Evolutionary conservation across 192 early-diverging fungal species (phyloP).

Genomic region (Helicostylum pulchrum): DNA sequence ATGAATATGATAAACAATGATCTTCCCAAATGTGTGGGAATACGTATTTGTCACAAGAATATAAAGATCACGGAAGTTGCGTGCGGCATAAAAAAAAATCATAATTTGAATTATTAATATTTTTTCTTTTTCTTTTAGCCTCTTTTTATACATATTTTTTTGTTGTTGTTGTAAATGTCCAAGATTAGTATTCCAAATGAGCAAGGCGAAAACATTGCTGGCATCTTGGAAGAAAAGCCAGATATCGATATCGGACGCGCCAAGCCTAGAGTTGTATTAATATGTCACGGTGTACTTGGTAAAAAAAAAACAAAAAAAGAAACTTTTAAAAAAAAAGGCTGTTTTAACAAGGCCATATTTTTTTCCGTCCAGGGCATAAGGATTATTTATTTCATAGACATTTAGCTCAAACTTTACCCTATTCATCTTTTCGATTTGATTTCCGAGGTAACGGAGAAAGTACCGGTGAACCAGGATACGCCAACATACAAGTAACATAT

Average conservation of each 20-base stretch:
- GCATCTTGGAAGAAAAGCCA: conserved; percentile 11
- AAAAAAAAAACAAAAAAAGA: not conserved
- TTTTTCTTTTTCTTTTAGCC: not conserved
- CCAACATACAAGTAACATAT: conserved; percentile 25
- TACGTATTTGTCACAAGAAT: not conserved
- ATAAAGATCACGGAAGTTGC: too few relatives aligned
- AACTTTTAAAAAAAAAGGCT: not conserved
- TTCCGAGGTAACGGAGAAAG: conserved; percentile 41
- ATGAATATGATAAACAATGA: too few relatives aligned
- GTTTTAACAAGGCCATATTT: not conserved
- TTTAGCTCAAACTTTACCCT: conserved; percentile 35
- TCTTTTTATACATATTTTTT: conserved; percentile 2
- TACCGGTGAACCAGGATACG: conserved; percentile 22
- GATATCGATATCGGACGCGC: not conserved
- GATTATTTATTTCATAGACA: conserved; percentile 34
- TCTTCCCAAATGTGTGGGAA: not conserved
- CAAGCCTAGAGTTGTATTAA: conserved; percentile 6
- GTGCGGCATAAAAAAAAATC: not conserved
- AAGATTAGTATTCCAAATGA: conserved; percentile 10
- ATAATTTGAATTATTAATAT: too few relatives aligned
- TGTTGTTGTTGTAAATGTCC: conserved; percentile 12
- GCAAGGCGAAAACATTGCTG: conserved; percentile 8
- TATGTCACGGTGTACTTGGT: conserved; percentile 17
- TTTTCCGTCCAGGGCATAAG: conserved; percentile 31
- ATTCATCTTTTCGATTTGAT: conserved; percentile 37